Percentiles rank a stretch among this genome's conserved stretches.
These are phyloP conservation scores for Dipteronia dyeriana DNA, from an alignment of 345 rosid genomes.

Conservation along the genomic window DNA sequence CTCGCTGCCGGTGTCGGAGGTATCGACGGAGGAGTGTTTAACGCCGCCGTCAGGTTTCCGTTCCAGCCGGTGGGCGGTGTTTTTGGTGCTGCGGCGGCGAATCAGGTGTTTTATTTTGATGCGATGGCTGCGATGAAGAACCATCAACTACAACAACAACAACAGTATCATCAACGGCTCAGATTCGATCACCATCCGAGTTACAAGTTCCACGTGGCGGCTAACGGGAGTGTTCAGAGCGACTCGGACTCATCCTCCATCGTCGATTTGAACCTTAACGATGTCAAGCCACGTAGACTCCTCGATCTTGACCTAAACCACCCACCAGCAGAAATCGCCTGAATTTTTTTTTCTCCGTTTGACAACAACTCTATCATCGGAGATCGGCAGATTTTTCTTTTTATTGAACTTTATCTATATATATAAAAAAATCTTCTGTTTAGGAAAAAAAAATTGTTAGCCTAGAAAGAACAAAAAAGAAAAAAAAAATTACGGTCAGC, in stretches of 20 bases:
- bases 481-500: constrained; percentile 1
- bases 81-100: constrained; percentile 14
- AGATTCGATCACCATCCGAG: constrained; percentile 26
- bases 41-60: constrained; percentile 22
- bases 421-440: background rate
- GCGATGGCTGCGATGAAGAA: constrained; percentile 29
- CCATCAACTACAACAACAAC: constrained; percentile 11
- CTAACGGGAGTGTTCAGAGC: constrained; percentile 38
- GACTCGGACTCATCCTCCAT: constrained; percentile 67
- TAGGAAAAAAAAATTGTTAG: background rate
- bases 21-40: background rate
- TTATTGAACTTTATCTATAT: background rate
- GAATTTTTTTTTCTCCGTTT: constrained; percentile 20
- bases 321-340: constrained; percentile 52
- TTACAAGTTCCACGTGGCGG: constrained; percentile 16
- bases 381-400: constrained; percentile 5
- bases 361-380: background rate
- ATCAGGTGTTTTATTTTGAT: constrained; percentile 36
- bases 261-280: constrained; percentile 39
- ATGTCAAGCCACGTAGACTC: constrained; percentile 25
- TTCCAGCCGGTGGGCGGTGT: constrained; percentile 27
- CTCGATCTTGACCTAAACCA: constrained; percentile 72
- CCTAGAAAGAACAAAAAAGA: constrained; percentile 3
- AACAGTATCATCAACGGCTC: constrained; percentile 29
- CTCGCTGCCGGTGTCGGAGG: constrained; percentile 29